These are phyloP conservation scores for Lotmaria passim DNA, from an alignment of 208 protist genomes.

Conservation along the genomic window DNA sequence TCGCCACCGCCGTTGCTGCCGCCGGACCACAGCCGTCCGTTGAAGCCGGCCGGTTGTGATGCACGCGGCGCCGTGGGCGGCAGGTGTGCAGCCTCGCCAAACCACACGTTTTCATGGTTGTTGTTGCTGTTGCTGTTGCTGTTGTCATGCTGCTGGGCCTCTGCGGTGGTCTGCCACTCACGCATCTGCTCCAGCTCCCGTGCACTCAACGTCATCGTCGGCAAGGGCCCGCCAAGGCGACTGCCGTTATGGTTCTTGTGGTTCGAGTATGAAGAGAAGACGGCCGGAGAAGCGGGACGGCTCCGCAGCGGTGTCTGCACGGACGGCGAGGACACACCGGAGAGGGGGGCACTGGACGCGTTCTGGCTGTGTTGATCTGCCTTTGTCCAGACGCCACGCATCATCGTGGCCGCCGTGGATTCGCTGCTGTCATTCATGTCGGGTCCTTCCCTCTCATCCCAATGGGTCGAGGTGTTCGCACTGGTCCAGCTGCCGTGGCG, in stretches of 20 bases:
- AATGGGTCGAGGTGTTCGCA: background rate
- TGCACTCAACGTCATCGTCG: conserved; percentile 5
- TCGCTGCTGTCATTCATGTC: background rate
- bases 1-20: background rate
- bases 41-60: background rate
- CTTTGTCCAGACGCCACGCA: background rate
- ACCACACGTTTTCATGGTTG: background rate
- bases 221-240: background rate
- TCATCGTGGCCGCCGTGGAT: background rate
- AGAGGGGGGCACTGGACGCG: conserved; percentile 7
- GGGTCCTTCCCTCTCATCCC: background rate
- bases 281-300: conserved; percentile 6
- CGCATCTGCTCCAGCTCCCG: conserved; percentile 27
- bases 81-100: background rate
- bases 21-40: background rate
- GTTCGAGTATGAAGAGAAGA: background rate
- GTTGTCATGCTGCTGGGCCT: conserved; percentile 2
- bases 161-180: conserved; percentile 23
- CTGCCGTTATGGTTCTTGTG: background rate
- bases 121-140: background rate
- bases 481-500: conserved; percentile 1
- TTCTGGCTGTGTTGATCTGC: background rate
- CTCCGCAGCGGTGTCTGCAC: conserved; percentile 20
- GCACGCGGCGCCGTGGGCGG: conserved; percentile 10
- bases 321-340: conserved; percentile 28